Base-by-base conservation (phyloP, 768 basidiomycete genomes). In the Suillus spraguei region DNA sequence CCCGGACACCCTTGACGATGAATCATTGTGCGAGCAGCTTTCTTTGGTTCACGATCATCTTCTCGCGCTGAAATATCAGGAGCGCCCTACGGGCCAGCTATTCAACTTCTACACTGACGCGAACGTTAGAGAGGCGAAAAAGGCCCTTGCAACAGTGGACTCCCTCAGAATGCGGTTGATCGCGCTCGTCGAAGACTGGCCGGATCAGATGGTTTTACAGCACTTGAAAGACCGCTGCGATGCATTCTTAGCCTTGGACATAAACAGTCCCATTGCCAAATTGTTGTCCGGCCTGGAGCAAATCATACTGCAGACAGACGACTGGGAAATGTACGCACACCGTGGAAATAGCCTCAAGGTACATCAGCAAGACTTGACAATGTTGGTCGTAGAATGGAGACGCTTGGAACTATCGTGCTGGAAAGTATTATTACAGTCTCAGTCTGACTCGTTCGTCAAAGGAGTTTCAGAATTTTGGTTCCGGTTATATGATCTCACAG, bases 241-340 rank as follows among this genome's bases (percentile, higher is more conserved):
- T 46, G 74, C 79, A 9, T 82, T 95, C 63, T 77, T 95, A 47
- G 70, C 77, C 0, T 78, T 95, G 24, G 79, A 83, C 56, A 76
- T 92, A 22, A 79, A 82, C 42, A 88, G 87, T 66, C 88, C 97
- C 0, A 79, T 97, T 10, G 94, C 97, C 6, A 91, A 88, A 71
- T 76, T 96, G 14, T 81, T 99, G 38, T 83, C 92, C 0, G 87
- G 88, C 6, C 72, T 98, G 49, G 97, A 99, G 71, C 91, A 91
- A 66, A 80, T 99, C 9, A 78, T 99, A 2, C 70, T 89, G 55
- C 92, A 97, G 65, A 94, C 86, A 28, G 92, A 95, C 60, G 97
- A 99, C 70, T 99, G 97, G 97, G 95, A 99, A 72, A 87, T 88
- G 68, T 99, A 92, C 71, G 90, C 97, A n/a, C 95, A 94, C 76